Base-by-base conservation (phyloP, 345 rosid species). In the Luvunga scandens region DNA sequence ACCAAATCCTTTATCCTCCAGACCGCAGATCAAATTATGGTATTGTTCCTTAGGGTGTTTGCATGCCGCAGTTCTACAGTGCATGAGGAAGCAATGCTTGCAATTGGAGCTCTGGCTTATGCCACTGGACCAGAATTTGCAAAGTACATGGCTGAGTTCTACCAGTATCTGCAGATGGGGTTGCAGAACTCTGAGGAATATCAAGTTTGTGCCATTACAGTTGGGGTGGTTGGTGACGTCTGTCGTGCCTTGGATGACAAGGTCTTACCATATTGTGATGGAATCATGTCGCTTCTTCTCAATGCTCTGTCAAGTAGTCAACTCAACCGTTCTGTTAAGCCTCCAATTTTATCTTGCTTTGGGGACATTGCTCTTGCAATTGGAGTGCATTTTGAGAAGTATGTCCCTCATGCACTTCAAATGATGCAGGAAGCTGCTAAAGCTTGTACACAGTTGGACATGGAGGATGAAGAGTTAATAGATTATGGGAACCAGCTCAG, bases 71-170 rank as follows among this genome's bases (percentile, higher is more conserved):
- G 94, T 84, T 91, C 99, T 77, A 94, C 97, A 9, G 97, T 94
- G 67, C 97, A 92, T n/a, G 97, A 96, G 88, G 99, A 96, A 84
- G 98, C 97, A 60, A 96, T 96, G 99, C 98, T 96, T 36, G 99
- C 99, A 38, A 91, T 96, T 7, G 99, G 99, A 77, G 92, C 98
- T 10, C 92, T 96, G 61, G 99, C 99, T 71, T 91, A 94, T 82
- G 98, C 97, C 2, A 86, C 90, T 76, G 99, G 98, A 70, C 50
- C 93, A 21, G 93, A 88, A 76, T 95, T 95, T 75, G 86, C 77
- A 39, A 95, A 89, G 78, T 95, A 95, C 77, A 90, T 95, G 93
- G 79, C 89, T 1, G 95, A 91, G 82, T 86, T 95, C 68, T 91
- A 83, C 84, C 91, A 92, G 81, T 91, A 91, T 77, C 80, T 95